A percentile compares a stretch with the other conserved stretches of the same genome.
Evolutionary conservation across 2,329 filamentous ascomycete genomes (phyloP).

Genomic region (Diplodia seriata): DNA sequence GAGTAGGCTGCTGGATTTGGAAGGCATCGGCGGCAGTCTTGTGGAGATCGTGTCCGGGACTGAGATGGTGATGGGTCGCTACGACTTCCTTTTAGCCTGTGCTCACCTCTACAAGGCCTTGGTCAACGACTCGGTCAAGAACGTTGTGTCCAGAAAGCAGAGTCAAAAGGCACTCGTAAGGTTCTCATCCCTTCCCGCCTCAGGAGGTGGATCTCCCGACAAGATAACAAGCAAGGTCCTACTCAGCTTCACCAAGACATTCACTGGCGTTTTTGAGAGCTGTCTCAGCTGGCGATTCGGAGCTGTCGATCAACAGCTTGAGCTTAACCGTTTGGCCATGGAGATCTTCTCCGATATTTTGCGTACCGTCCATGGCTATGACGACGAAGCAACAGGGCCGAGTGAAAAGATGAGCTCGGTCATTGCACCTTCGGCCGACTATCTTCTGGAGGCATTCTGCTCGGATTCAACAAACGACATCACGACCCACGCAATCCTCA

Average conservation of each 20-base stretch:
- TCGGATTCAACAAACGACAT: constrained; percentile 72
- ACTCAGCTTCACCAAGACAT: constrained; percentile 73
- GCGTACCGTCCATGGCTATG: constrained; percentile 75
- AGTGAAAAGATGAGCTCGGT: constrained; percentile 63
- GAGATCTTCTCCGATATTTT: constrained; percentile 75
- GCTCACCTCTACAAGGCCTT: constrained; percentile 76
- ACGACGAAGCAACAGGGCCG: constrained; percentile 60
- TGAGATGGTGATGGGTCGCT: constrained; percentile 78
- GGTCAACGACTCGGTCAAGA: constrained; percentile 75
- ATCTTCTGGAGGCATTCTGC: constrained; percentile 79
- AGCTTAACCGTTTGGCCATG: constrained; percentile 72
- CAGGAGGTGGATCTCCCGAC: constrained; percentile 77
- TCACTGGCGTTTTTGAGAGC: constrained; percentile 85
- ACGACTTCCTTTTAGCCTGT: constrained; percentile 77
- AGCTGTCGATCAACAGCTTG: constrained; percentile 69
- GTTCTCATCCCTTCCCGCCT: constrained; percentile 54
- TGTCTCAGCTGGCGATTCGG: constrained; percentile 85
- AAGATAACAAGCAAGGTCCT: constrained; percentile 76
- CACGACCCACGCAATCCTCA: constrained; percentile 77
- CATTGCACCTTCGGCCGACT: constrained; percentile 75
- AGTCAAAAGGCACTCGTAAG: constrained; percentile 60
- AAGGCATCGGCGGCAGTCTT: constrained; percentile 78
- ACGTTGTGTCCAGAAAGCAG: constrained; percentile 70
- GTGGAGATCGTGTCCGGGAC: constrained; percentile 79
- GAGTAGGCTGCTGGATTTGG: constrained; percentile 78